Conservation (phyloP, 495 filamentous ascomycete genomes). For the Xylaria bambusicola region DNA sequence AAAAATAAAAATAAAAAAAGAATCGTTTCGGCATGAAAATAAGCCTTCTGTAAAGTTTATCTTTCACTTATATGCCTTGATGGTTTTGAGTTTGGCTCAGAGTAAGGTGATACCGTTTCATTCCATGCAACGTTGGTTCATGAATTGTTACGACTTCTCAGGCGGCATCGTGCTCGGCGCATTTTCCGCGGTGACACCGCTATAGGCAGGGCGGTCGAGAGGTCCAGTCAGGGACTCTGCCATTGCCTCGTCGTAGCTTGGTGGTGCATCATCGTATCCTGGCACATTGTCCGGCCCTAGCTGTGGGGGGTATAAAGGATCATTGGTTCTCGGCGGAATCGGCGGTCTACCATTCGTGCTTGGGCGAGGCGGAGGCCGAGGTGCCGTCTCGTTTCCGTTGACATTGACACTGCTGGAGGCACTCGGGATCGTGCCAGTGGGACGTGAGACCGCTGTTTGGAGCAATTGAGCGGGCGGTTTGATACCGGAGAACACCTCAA, state of each 20-base stretch:
- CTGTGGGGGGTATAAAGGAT: constrained; percentile 52
- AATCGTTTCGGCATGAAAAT: too few relatives aligned
- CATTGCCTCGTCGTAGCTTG: constrained; percentile 91
- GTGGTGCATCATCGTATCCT: constrained; percentile 64
- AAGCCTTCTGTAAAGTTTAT: too few relatives aligned
- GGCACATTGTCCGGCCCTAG: constrained; percentile 41
- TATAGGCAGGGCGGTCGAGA: constrained; percentile 45
- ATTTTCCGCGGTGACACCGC: constrained; percentile 52
- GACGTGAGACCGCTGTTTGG: constrained; percentile 42
- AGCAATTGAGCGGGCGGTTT: constrained; percentile 75
- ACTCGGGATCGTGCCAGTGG: background rate
- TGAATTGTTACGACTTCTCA: constrained; percentile 29
- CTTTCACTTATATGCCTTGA: too few relatives aligned
- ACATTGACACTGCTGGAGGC: constrained; percentile 1
- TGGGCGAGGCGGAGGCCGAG: constrained; percentile 28
- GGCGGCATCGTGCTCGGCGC: constrained; percentile 45
- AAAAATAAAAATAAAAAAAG: too few relatives aligned
- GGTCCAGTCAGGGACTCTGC: constrained; percentile 65
- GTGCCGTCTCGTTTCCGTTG: constrained; percentile 31
- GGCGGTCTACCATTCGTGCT: constrained; percentile 27
- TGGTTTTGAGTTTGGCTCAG: too few relatives aligned
- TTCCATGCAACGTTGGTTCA: background rate
- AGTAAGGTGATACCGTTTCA: too few relatives aligned
- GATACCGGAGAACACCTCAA: constrained; percentile 88
- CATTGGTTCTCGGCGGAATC: constrained; percentile 23